Evolutionary conservation across 139 green algal genomes (phyloP), one percentile per base, ranked within the genome.

Genomic region (Microglena sp.): DNA sequence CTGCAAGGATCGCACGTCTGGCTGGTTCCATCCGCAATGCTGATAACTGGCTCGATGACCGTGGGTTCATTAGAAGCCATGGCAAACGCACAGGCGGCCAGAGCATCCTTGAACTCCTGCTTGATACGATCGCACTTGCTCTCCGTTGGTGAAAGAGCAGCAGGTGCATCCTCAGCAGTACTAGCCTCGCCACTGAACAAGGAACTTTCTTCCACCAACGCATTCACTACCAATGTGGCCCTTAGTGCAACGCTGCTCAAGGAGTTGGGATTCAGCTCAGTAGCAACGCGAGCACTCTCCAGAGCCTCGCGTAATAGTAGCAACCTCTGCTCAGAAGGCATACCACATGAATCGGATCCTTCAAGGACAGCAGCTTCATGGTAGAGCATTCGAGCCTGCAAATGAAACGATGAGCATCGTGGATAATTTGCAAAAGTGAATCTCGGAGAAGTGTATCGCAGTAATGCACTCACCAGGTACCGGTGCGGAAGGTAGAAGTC

Each of bases 321-420:
- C 31, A 84, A 57, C 11, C 82, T 72, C 43, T 46, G 26, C 34
- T 77, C 66, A 33, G 68, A 72, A 5, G 68, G 65, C 46, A 27
- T 67, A n/a, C n/a, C n/a, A 32, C 36, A 33, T 35, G 27, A 15
- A 28, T 67, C 64, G 53, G 58, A 40, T 27, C 35, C 64, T 21
- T 79, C 71, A 27, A 82, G 53, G 4, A 70, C 69, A 2, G 78
- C 76, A 28, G 76, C 76, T 60, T 88, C 82, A 62, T 88, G 82
- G 53, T 85, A 88, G 28, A 86, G 64, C 30, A 88, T 26, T 0
- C 82, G 71, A 3, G 82, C 81, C 81, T 87, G 70, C 22, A 27
- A n/a, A n/a, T n/a, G 28, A 33, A 5, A 24, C 22, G 27, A 36
- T n/a, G 28, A 31, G 27, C 27, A 59, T 8, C 0, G 3, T 4